Base-by-base conservation (phyloP, 768 basidiomycete species). In the Leccinum ochraceum region DNA sequence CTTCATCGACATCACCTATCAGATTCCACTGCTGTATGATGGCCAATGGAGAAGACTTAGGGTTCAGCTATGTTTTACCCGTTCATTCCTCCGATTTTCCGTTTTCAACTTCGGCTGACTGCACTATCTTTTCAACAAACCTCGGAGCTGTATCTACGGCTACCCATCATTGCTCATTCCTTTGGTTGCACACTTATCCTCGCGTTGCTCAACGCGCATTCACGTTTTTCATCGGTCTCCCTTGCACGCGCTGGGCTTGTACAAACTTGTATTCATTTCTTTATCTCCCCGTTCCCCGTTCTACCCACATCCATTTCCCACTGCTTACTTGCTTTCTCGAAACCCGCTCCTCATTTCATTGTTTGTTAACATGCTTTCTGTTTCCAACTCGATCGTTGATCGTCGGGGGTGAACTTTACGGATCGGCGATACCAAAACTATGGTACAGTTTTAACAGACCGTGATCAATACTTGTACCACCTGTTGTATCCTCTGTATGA, bases 351-450 rank as follows among this genome's bases (percentile, higher is more conserved):
- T 54, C 59, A 54, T 59, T 61, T 60, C 22, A 14, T 63, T 24
- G 16, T 57, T 55, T 28, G 10, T 53, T 72, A 59, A 54, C 46
- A 60, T 16, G 6, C 36, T 42, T 7, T 28, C 36, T 20, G 7
- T 34, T 24, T 20, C 22, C 24, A 9, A 36, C 60, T 44, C 1
- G 7, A 20, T 44, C 22, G 60, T 72, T 62, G 70, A 70, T 61
- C 51, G 48, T 56, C 37, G 49, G 9, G 54, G 60, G 57, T 44
- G 51, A 49, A n/a, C 8, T 30, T 30, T 42, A 46, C 0, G 56
- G 54, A 66, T 54, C 0, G 7, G 49, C 11, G 68, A 42, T 46
- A 60, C 60, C 67, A 67, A 58, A 59, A 57, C 53, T 62, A 62
- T 0, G 52, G 69, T 70, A 70, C 59, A 49, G 36, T 55, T 59